phyloP scores from a whole-genome alignment of 2,329 filamentous ascomycete species.

The Gremmenia infestans region DNA sequence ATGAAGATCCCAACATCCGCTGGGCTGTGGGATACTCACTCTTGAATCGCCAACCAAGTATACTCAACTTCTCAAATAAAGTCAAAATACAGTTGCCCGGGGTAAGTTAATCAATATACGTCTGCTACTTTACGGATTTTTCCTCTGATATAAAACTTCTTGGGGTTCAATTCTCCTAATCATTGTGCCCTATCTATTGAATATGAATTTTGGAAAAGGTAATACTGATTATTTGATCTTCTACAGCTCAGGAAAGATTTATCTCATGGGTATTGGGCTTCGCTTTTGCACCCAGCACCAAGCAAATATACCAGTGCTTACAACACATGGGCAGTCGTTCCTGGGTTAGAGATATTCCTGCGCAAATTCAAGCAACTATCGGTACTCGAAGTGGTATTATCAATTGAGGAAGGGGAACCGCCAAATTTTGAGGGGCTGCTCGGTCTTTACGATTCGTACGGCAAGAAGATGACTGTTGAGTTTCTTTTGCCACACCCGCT shows the following conservation, averaged over 20 bases:
- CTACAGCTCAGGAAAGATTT: slow-evolving; percentile 3
- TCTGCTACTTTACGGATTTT: neutral
- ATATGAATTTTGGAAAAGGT: too few relatives aligned
- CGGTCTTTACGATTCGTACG: slow-evolving; percentile 4
- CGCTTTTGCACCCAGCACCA: neutral
- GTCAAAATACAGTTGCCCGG: slow-evolving; percentile 9
- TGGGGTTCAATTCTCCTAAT: neutral
- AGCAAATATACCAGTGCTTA: neutral
- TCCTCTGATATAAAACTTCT: neutral
- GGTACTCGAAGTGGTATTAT: slow-evolving; percentile 7
- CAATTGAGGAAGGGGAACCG: slow-evolving; percentile 1
- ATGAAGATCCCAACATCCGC: slow-evolving; percentile 11
- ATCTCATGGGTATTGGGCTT: neutral
- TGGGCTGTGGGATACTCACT: slow-evolving; percentile 11
- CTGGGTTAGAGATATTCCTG: slow-evolving; percentile 9
- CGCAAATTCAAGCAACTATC: slow-evolving; percentile 3
- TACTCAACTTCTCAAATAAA: slow-evolving; percentile 5
- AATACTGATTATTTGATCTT: neutral
- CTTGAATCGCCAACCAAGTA: slow-evolving; percentile 2
- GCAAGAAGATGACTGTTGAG: neutral
- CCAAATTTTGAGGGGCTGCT: slow-evolving; percentile 13
- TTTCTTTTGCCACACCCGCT: neutral
- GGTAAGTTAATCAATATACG: neutral
- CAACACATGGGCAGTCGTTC: slow-evolving; percentile 11
- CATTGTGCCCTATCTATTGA: neutral